Base-by-base conservation (phyloP, 768 basidiomycete species). In the Pleurotus sapidus region DNA sequence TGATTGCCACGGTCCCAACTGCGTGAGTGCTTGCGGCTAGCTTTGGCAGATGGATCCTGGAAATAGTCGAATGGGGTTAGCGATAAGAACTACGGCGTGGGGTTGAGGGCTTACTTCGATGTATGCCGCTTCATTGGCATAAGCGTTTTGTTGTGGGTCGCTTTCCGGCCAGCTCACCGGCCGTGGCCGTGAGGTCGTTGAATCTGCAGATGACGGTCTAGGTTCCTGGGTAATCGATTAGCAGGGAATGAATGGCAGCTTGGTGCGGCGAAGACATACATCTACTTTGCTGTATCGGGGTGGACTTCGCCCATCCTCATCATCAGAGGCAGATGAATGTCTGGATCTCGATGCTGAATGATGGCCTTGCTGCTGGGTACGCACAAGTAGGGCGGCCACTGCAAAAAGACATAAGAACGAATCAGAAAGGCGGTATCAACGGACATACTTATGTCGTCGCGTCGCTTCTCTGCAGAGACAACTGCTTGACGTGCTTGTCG, bases 401-500 rank as follows among this genome's bases (percentile, higher is more conserved):
- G 59, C 40, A 59, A 61, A 46, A 57, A 46, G 54, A 15, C 23
- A 63, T 59, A 57, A 58, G 53, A 57, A 55, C 64, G 62, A 64
- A 18, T 43, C 57, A 47, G 53, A 37, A 49, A 60, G 55, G 46
- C 17, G 46, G 60, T 77, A 34, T 34, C 30, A 34, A 11, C 30
- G 30, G 30, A 34, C 30, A 64, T 62, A 83, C 82, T 80, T 65
- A 83, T 77, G 57, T 87, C 85, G 63, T 89, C 88, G 61, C 87
- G 80, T 48, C 86, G 83, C 68, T 85, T 86, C 64, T 89, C 88
- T 54, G 85, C 84, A 56, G 82, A 73, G 5, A 68, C 68, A 9
- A 89, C 84, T 58, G 85, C 83, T 62, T 83, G 81, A 63, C 84
- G 77, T 48, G 88, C 87, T 67, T 84, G 84, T 43, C 77, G 74